phyloP scores from a whole-genome alignment of 1,139 yeast genomes.

The Suhomyces yuchorum region DNA sequence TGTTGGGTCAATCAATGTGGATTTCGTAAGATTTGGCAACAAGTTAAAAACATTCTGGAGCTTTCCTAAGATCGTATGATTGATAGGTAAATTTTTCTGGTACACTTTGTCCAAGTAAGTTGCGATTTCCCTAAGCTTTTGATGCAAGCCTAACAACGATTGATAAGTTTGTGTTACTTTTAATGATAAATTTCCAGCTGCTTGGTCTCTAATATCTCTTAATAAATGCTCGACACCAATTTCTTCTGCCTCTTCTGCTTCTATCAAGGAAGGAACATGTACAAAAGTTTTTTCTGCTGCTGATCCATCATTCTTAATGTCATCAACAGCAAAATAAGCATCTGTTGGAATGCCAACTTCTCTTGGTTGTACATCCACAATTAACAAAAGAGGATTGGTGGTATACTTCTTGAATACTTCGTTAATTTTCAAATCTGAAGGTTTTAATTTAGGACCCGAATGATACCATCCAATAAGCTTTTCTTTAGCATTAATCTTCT shows the following conservation, averaged over 20 bases:
- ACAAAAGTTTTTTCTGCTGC: slow-evolving; percentile 90
- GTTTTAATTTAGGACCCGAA: slow-evolving; percentile 88
- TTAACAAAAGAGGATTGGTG: slow-evolving; percentile 77
- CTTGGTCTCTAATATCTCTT: slow-evolving; percentile 94
- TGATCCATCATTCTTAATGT: slow-evolving; percentile 95
- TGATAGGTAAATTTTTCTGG: slow-evolving; percentile 73
- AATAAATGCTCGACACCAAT: slow-evolving; percentile 96
- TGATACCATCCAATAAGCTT: slow-evolving; percentile 98
- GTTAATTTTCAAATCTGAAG: slow-evolving; percentile 88
- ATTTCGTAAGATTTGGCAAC: slow-evolving; percentile 73
- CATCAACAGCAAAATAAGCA: slow-evolving; percentile 93
- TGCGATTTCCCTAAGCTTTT: slow-evolving; percentile 78
- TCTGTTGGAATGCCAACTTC: slow-evolving; percentile 90
- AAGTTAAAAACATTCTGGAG: slow-evolving; percentile 93
- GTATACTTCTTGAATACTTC: slow-evolving; percentile 85
- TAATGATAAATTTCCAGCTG: slow-evolving; percentile 88
- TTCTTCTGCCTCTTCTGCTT: slow-evolving; percentile 99
- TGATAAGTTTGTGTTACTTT: slow-evolving; percentile 87
- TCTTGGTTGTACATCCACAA: slow-evolving; percentile 89
- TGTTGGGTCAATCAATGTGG: slow-evolving; percentile 19
- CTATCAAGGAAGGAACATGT: slow-evolving; percentile 88
- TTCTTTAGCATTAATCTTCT: slow-evolving; percentile 95
- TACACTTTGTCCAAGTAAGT: slow-evolving; percentile 77
- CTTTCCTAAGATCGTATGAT: slow-evolving; percentile 88
- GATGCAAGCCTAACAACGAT: slow-evolving; percentile 83